Percentiles rank a stretch among this genome's conserved stretches.
Conservation (phyloP, 768 basidiomycete species). For the Suillus subaureus region DNA sequence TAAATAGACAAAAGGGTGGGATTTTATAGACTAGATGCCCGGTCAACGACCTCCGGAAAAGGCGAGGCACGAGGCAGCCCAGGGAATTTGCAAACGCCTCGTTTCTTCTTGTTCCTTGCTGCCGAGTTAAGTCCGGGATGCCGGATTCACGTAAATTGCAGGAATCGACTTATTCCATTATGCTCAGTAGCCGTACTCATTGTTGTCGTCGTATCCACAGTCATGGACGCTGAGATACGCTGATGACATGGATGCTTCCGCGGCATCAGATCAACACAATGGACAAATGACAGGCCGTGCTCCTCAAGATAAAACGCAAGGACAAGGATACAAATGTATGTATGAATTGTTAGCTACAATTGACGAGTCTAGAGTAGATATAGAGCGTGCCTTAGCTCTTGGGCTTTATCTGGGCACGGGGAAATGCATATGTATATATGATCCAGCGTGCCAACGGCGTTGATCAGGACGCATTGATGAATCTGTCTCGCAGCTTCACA, state of each 20-base stretch:
- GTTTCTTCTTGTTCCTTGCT: constrained; percentile 20
- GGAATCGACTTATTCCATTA: neutral
- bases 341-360: constrained; percentile 13
- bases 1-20: constrained; percentile 21
- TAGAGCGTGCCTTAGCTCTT: constrained; percentile 7
- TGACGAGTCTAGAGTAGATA: neutral
- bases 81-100: constrained; percentile 26
- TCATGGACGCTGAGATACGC: neutral
- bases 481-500: constrained; percentile 14
- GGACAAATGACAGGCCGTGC: constrained; percentile 10
- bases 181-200: neutral
- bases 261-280: constrained; percentile 23
- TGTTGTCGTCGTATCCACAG: neutral
- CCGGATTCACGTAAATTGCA: constrained; percentile 17
- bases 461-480: constrained; percentile 6
- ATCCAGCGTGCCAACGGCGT: neutral
- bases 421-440: constrained; percentile 1
- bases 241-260: constrained; percentile 22
- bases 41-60: constrained; percentile 29
- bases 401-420: neutral
- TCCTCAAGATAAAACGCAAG: neutral
- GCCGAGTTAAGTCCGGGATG: constrained; percentile 12
- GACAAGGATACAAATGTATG: constrained; percentile 6
- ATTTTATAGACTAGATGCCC: constrained; percentile 56
- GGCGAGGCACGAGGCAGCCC: constrained; percentile 55